Evolutionary conservation across 1,284 basidiomycete species (phyloP).

Genomic region (Sporisorium exsertum): DNA sequence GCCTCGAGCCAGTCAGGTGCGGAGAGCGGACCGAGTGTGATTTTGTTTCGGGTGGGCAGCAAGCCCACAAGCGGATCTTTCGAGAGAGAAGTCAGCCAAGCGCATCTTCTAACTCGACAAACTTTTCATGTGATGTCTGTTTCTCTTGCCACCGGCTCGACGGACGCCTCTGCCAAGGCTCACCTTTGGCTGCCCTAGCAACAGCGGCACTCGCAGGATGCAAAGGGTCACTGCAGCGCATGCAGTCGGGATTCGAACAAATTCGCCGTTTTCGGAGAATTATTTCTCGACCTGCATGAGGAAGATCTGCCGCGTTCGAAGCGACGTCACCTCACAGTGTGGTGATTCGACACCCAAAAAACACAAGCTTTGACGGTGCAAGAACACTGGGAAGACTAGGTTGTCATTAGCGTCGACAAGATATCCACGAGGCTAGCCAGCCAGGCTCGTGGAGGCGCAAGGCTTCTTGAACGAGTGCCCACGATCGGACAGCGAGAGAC

Average conservation of each 20-base stretch:
- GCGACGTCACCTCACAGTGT: constrained; percentile 22
- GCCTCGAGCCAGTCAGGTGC: constrained; percentile 3
- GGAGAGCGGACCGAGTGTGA: background rate
- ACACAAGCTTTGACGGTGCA: too few species aligned
- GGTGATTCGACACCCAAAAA: background rate
- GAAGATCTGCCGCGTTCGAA: constrained; percentile 21
- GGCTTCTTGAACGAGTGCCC: too few species aligned
- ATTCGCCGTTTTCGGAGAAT: constrained; percentile 29
- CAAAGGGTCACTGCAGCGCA: background rate
- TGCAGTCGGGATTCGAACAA: constrained; percentile 18
- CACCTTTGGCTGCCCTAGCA: background rate
- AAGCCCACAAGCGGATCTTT: background rate
- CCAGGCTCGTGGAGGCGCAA: too few species aligned
- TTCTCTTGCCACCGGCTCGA: background rate
- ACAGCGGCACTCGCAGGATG: background rate
- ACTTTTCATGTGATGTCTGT: background rate
- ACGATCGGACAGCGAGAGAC: too few species aligned
- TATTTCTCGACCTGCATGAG: constrained; percentile 14
- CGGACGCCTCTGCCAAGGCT: background rate
- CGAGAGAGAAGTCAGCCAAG: background rate
- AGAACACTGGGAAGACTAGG: too few species aligned
- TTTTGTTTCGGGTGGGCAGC: background rate
- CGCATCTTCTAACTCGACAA: background rate
- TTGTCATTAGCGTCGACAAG: too few species aligned
- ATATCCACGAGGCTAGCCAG: too few species aligned